Evolutionary conservation across 192 early-diverging fungal species (phyloP).

Genomic region (Dispira parvispora): DNA sequence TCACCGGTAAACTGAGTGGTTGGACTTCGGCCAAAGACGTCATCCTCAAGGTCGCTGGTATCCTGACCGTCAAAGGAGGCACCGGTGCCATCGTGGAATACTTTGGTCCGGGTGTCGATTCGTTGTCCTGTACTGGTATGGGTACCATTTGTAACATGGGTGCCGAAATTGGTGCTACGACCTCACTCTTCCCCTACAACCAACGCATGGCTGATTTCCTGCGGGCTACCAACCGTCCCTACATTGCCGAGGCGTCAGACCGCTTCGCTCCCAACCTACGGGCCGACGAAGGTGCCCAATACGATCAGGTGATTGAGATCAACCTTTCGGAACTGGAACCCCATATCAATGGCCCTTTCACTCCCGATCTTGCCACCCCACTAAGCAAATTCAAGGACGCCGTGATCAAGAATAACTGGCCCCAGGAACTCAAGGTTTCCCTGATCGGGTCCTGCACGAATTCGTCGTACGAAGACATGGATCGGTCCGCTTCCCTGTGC

Average conservation of each 20-base stretch:
- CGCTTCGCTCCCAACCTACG: constrained; percentile 75
- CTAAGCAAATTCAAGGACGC: constrained; percentile 82
- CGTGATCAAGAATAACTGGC: constrained; percentile 77
- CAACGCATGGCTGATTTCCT: constrained; percentile 84
- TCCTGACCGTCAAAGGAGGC: constrained; percentile 91
- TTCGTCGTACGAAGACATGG: constrained; percentile 97
- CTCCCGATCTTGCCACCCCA: constrained; percentile 88
- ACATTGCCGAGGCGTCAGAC: constrained; percentile 64
- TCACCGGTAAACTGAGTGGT: constrained; percentile 70
- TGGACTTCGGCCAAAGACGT: constrained; percentile 95
- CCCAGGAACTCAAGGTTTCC: constrained; percentile 68
- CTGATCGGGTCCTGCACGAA: constrained; percentile 98
- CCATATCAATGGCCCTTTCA: constrained; percentile 94
- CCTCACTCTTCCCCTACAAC: constrained; percentile 92
- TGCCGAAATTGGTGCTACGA: constrained; percentile 95
- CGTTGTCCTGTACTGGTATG: constrained; percentile 94
- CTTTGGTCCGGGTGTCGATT: constrained; percentile 87
- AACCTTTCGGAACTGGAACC: constrained; percentile 87
- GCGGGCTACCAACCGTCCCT: constrained; percentile 60
- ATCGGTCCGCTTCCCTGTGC: constrained; percentile 75
- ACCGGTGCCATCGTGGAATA: constrained; percentile 97
- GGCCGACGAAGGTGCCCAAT: constrained; percentile 71
- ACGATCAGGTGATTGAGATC: constrained; percentile 92
- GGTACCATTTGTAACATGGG: constrained; percentile 99
- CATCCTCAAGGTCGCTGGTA: constrained; percentile 87